phyloP scores from a whole-genome alignment of 192 early-diverging fungal genomes.

The Spizellomyces sp. region DNA sequence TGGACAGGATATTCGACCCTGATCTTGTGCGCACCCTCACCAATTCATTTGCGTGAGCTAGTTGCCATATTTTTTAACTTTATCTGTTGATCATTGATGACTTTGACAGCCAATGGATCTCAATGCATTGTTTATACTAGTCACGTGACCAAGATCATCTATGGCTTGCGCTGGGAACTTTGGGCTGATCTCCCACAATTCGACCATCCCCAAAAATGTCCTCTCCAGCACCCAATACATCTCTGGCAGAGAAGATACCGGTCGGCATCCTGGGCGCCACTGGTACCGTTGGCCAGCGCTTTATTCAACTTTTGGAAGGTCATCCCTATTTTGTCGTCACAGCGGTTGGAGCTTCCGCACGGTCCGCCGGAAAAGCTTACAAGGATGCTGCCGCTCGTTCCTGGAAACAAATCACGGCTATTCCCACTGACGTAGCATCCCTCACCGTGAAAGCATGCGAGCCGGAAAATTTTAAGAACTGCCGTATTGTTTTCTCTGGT shows the following conservation, averaged over 20 bases:
- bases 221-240: too few species aligned
- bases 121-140: too few species aligned
- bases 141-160: too few species aligned
- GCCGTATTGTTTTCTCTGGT: constrained; percentile 94
- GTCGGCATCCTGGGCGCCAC: constrained; percentile 96
- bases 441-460: constrained; percentile 73
- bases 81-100: too few species aligned
- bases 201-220: too few species aligned
- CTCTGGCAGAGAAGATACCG: constrained; percentile 41
- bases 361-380: constrained; percentile 89
- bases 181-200: too few species aligned
- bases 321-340: constrained; percentile 88
- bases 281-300: constrained; percentile 97
- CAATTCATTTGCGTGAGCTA: too few species aligned
- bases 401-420: constrained; percentile 86
- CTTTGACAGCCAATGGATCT: too few species aligned
- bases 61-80: too few species aligned
- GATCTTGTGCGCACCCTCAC: too few species aligned
- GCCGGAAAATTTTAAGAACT: constrained; percentile 71
- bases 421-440: constrained; percentile 62
- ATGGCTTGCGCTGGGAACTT: too few species aligned
- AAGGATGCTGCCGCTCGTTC: constrained; percentile 64
- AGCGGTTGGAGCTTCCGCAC: constrained; percentile 86
- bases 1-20: too few species aligned
- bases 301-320: constrained; percentile 83